Evolutionary conservation across 345 rosid genomes (phyloP).

Genomic region (Populus pruinosa): DNA sequence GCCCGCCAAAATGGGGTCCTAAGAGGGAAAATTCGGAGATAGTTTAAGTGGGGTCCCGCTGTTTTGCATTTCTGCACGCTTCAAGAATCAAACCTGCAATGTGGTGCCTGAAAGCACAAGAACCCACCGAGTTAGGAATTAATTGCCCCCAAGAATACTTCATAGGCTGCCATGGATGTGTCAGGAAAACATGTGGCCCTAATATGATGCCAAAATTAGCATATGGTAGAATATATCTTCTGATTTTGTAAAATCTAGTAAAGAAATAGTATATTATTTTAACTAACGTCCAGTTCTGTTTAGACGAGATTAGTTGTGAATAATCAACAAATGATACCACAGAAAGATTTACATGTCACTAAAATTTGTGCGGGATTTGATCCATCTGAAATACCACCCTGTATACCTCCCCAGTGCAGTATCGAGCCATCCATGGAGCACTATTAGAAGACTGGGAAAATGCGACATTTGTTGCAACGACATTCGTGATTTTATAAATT

Average conservation of each 20-base stretch:
- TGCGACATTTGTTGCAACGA: background rate
- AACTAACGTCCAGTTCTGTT: background rate
- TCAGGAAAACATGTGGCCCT: background rate
- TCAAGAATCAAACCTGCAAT: background rate
- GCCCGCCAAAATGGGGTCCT: background rate
- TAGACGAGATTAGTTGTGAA: background rate
- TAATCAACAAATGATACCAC: background rate
- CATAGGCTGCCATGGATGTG: background rate
- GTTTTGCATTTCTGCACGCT: background rate
- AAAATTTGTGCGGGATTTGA: background rate
- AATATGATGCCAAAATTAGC: background rate
- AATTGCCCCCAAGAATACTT: background rate
- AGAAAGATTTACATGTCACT: background rate
- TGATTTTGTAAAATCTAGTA: background rate
- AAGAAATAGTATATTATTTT: background rate
- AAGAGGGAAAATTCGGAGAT: background rate
- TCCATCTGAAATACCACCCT: background rate
- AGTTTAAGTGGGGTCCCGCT: background rate
- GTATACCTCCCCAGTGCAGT: background rate
- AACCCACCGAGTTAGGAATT: background rate
- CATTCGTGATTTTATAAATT: background rate
- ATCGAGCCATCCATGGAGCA: background rate
- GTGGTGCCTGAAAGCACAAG: background rate
- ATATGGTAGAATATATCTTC: background rate
- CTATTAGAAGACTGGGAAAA: background rate